Percentiles rank a stretch among this genome's conserved stretches.
phyloP scores from a whole-genome alignment of 768 basidiomycete species.

The Hygrophorus russula region DNA sequence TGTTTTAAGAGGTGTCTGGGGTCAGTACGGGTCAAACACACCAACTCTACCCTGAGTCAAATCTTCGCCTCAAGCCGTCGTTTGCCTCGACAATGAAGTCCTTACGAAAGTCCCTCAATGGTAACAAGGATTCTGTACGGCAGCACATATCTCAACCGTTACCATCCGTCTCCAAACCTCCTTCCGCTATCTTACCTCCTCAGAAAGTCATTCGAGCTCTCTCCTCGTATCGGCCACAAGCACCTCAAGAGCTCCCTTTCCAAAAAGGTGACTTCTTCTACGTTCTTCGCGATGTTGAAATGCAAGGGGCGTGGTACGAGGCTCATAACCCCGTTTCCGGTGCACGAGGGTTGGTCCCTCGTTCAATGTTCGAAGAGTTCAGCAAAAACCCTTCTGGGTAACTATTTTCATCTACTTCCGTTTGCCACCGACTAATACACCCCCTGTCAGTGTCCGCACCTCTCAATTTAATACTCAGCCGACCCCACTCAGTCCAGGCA shows the following conservation, averaged over 20 bases:
- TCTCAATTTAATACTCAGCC: constrained; percentile 23
- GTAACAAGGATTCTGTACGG: constrained; percentile 44
- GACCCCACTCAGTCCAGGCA: constrained; percentile 14
- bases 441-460: constrained; percentile 24
- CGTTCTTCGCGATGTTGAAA: constrained; percentile 66
- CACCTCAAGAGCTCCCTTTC: constrained; percentile 83
- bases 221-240: constrained; percentile 48
- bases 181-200: constrained; percentile 66
- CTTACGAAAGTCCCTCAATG: constrained; percentile 71
- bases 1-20: too few relatives aligned
- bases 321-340: constrained; percentile 91
- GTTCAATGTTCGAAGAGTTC: constrained; percentile 84
- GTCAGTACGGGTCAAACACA: too few relatives aligned
- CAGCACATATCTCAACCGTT: constrained; percentile 59
- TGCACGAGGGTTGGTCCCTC: constrained; percentile 85
- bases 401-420: constrained; percentile 17
- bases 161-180: constrained; percentile 58
- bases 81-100: constrained; percentile 73
- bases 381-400: constrained; percentile 58
- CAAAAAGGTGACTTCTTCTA: constrained; percentile 96
- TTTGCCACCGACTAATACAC: constrained; percentile 7
- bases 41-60: too few relatives aligned
- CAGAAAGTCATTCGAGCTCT: constrained; percentile 93
- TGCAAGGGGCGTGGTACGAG: constrained; percentile 67
- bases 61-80: too few relatives aligned